A percentile compares a stretch with the other conserved stretches of the same genome.
phyloP scores from a whole-genome alignment of 257 asterid genomes.

The Solanum rostratum region DNA sequence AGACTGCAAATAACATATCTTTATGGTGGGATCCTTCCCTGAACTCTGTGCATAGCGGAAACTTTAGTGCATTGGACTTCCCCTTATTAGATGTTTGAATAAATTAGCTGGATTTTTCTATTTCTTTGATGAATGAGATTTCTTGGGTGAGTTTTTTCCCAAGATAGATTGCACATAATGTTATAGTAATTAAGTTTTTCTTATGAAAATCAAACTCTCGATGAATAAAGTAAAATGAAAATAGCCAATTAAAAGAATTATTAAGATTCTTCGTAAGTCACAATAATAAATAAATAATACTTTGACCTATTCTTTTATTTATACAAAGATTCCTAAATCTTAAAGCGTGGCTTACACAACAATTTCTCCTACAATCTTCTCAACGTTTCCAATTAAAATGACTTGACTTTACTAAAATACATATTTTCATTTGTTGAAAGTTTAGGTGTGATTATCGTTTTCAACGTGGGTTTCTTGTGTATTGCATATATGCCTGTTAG shows the following conservation, averaged over 20 bases:
- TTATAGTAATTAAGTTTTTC: no score
- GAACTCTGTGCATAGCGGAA: no score
- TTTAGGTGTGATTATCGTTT: neutral
- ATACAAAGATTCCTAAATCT: neutral
- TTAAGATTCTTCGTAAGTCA: neutral
- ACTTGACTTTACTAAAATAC: neutral
- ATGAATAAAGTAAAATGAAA: neutral
- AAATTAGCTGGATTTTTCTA: no score
- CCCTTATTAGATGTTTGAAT: accelerated
- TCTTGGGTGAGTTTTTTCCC: accelerated
- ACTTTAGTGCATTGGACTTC: no score
- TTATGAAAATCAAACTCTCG: no score
- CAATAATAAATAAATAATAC: neutral
- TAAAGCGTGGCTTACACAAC: neutral
- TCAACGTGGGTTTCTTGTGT: neutral
- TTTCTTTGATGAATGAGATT: neutral
- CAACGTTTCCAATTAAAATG: neutral
- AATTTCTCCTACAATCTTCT: neutral
- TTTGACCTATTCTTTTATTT: neutral
- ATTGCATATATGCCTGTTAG: neutral
- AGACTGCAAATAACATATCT: no score
- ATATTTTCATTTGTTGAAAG: neutral
- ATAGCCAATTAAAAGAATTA: neutral
- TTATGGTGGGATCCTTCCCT: no score
- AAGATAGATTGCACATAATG: no score